Evolutionary conservation across 441 rosid genomes (phyloP), one percentile per base, ranked within the genome.

Genomic region (Flueggea neowawraea): DNA sequence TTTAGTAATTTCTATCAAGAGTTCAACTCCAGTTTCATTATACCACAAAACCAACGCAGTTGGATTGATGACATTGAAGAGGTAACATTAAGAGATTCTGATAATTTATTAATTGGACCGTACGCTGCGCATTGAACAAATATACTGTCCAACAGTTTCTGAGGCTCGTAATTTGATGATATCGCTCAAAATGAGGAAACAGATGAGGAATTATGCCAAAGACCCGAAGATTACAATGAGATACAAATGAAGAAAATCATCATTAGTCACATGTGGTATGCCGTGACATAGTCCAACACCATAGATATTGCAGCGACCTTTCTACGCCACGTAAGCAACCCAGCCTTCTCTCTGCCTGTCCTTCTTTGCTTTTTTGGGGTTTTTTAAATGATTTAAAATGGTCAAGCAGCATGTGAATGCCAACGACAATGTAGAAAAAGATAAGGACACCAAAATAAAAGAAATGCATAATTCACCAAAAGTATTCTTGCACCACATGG

Each of bases 401-500:
- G 64, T 43, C 44, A 59, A 47, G 68, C 44, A 31, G 43, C 68
- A 67, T 72, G 75, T 70, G 78, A 69, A 45, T 15, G 10, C 74
- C 41, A 68, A 41, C 16, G 48, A 58, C 67, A 53, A 22, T 61
- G 13, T 68, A 69, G 62, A 31, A 60, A 71, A 39, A 47, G 78
- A 77, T 61, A 71, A 60, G 16, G 71, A 77, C 75, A 57, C 33
- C 50, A 67, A 69, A 43, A n/a, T 51, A n/a, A 48, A 64, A 58
- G 22, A 22, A 57, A 7, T 22, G 57, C 57, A 58, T 67, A 48
- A 45, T 58, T 56, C 66, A 68, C 55, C 66, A 61, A 77, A 78
- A 75, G 71, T 61, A 55, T 66, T 55, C 14, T 9, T 54, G 15
- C 55, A 11, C 69, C 83, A 80, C 88, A 75, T 78, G 88, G 83